phyloP scores from a whole-genome alignment of 2,329 filamentous ascomycete genomes.

The Alternaria arborescens region DNA sequence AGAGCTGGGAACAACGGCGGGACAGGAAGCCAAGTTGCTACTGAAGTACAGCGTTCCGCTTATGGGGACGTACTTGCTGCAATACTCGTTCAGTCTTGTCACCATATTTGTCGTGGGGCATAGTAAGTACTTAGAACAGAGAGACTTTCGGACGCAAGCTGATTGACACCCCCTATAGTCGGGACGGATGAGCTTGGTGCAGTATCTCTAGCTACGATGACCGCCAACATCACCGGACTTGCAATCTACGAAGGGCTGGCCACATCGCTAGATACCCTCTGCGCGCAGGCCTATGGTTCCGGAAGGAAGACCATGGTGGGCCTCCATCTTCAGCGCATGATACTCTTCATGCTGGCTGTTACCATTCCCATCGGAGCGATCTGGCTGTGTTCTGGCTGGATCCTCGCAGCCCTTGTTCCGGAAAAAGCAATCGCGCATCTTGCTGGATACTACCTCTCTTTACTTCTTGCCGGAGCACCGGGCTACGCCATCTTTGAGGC shows the following conservation, averaged over 20 bases:
- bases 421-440: slow-evolving; percentile 59
- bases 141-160: background rate
- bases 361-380: slow-evolving; percentile 59
- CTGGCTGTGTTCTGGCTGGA: slow-evolving; percentile 60
- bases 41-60: slow-evolving; percentile 59
- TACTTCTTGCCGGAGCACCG: slow-evolving; percentile 61
- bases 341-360: slow-evolving; percentile 59
- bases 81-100: slow-evolving; percentile 62
- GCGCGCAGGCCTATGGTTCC: slow-evolving; percentile 62
- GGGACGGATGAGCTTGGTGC: slow-evolving; percentile 63
- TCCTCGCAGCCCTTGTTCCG: slow-evolving; percentile 58
- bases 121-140: slow-evolving; percentile 21
- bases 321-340: slow-evolving; percentile 63
- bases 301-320: slow-evolving; percentile 60
- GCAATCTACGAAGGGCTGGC: slow-evolving; percentile 62
- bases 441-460: slow-evolving; percentile 60
- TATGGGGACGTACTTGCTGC: slow-evolving; percentile 63
- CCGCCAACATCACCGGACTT: slow-evolving; percentile 63
- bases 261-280: slow-evolving; percentile 61
- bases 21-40: slow-evolving; percentile 45
- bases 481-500: slow-evolving; percentile 65
- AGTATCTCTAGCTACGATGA: slow-evolving; percentile 62
- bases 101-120: slow-evolving; percentile 63
- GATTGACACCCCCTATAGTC: slow-evolving; percentile 30
- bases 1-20: slow-evolving; percentile 35